phyloP scores from a whole-genome alignment of 148 eudicot genomes.

The Rhododendron kiyosumense region DNA sequence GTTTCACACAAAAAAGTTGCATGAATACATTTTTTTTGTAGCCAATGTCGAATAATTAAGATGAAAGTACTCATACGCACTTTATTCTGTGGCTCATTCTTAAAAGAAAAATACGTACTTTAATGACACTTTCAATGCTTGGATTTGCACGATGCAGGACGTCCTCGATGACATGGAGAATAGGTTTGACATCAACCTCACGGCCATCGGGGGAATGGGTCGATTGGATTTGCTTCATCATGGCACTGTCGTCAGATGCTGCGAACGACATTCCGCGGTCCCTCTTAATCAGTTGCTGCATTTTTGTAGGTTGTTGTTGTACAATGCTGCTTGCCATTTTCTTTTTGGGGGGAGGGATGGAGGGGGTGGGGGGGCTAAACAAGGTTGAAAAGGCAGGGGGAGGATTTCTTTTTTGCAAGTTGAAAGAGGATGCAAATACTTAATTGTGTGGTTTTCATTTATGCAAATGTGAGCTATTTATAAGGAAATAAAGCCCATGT shows the following conservation, averaged over 20 bases:
- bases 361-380: neutral
- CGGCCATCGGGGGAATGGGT: constrained; percentile 2
- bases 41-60: neutral
- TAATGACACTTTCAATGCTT: constrained; percentile 27
- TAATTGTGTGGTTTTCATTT: neutral
- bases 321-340: neutral
- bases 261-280: neutral
- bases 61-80: neutral
- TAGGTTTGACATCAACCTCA: neutral
- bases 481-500: neutral
- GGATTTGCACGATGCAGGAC: constrained; percentile 48
- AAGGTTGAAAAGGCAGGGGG: neutral
- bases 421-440: neutral
- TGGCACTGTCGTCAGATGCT: neutral
- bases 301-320: neutral
- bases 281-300: neutral
- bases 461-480: neutral
- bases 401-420: neutral
- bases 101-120: constrained; percentile 21
- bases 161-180: constrained; percentile 24
- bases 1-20: neutral
- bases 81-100: neutral
- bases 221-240: constrained; percentile 3
- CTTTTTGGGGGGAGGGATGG: neutral
- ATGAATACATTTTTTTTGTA: neutral